Base-by-base conservation (phyloP, 805 yeast genomes). In the Danielozyma ontarioensis region DNA sequence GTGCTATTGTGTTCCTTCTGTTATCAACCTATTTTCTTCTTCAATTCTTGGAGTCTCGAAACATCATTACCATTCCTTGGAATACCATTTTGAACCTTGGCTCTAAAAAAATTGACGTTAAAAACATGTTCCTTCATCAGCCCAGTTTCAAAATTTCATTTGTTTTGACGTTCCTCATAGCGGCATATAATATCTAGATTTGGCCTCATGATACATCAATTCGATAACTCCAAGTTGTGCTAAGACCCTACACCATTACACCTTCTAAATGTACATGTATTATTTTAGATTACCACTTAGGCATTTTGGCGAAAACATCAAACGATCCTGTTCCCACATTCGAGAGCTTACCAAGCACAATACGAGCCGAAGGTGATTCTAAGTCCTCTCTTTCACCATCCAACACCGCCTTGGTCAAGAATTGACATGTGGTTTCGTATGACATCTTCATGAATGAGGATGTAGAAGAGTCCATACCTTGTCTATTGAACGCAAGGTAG, bases 401-500 rank as follows among this genome's bases (percentile, higher is more conserved):
- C 55, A 93, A 70, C 31, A 93, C 97, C 5, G 97, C 96, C 69
- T 88, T 87, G 33, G 97, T 93, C 58, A 93, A 73, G 73, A 93
- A 93, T 63, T 86, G 95, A 69, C 96, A 88, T 1, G 99, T 93
- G 28, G 98, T 93, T 68, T 93, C 99, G 62, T 88, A 93, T 36
- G 96, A 87, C 99, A 93, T 93, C 71, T 93, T 93, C 89, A 87
- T 83, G 70, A 93, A 86, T 13, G 97, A 84, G 5, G 97, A 89
- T 2, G 97, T 88, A 11, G 93, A 78, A 1, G 95, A 76, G 59
- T 93, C 97, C 57, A 94, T 89, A 62, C 99, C 99, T 67, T 87
- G 96, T 72, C 99, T 85, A 64, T 87, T 89, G 72, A 93, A 93
- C 17, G 99, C 96, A 56, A 90, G 67, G 57, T 89, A 93, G 2